Base-by-base conservation (phyloP, 352 stramenopile species). In the Globisporangium radiosum region DNA sequence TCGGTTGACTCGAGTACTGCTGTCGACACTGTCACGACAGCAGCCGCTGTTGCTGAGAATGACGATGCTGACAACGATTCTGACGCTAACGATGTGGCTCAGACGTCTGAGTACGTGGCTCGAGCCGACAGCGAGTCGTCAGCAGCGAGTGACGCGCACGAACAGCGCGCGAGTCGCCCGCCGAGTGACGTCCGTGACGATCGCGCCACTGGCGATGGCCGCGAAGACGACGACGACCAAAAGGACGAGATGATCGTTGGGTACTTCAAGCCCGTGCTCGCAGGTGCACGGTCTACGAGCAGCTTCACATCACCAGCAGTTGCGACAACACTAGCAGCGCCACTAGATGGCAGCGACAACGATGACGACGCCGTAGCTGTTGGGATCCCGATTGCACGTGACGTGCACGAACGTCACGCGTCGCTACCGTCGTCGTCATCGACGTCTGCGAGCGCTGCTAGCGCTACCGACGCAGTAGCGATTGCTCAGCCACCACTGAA, bases 201-300 rank as follows among this genome's bases (percentile, higher is more conserved):
- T 3, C 25, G 25, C 25, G 25, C 25, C 25, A 33, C 25, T 33
- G 2, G 25, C 25, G 25, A 33, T 33, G 25, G 25, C 25, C 25
- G 25, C 3, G 25, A 33, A 33, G 36, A 43, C 2, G 36, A 61
- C 3, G 48, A 54, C 2, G 25, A 50, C 11, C 48, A 62, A 0
- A 17, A 42, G 19, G 67, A 78, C 38, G 59, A 76, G 45, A 75
- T 78, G 68, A 63, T 81, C 61, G 62, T 74, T 4, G 72, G 70
- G 7, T 80, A 80, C 54, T 74, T 75, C 52, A 61, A 57, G 52
- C 60, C 60, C 5, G 56, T 59, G 54, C 45, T 25, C 15, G 11
- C 15, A 11, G 45, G 14, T 50, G n/a, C n/a, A 2, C 25, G 25
- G 25, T 33, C 25, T 33, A 44, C 11, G 13, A 56, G 47, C 15